Conservation (phyloP, 1,284 basidiomycete genomes). For the Ceratobasidium papillatum region DNA sequence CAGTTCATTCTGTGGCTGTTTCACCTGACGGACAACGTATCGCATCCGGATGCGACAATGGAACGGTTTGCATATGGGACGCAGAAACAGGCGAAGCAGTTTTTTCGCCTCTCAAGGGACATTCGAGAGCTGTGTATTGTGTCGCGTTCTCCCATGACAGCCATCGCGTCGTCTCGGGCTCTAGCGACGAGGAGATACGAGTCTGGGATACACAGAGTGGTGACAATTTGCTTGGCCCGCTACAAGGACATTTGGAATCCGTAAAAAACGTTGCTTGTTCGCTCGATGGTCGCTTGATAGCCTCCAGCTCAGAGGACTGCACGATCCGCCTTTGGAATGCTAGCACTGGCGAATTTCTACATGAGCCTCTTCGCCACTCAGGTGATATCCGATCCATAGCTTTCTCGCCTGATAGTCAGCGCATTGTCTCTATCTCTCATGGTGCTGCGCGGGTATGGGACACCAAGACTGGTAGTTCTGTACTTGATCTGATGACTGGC, state of each 20-base stretch:
- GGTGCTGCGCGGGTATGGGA: slow-evolving; percentile 41
- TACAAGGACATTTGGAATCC: slow-evolving; percentile 1
- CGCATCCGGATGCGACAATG: slow-evolving; percentile 1
- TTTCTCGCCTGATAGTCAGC: slow-evolving; percentile 51
- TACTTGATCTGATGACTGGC: slow-evolving; percentile 31
- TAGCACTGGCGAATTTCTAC: background rate
- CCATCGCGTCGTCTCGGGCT: slow-evolving; percentile 33
- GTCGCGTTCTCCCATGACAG: slow-evolving; percentile 40
- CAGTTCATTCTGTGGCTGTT: background rate
- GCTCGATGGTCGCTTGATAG: slow-evolving; percentile 10
- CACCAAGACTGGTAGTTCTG: background rate
- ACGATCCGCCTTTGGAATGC: background rate
- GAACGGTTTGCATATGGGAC: slow-evolving; percentile 29
- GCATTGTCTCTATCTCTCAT: slow-evolving; percentile 21
- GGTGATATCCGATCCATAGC: slow-evolving; percentile 48
- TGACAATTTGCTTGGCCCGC: background rate
- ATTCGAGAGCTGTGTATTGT: background rate
- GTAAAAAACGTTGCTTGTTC: slow-evolving; percentile 18
- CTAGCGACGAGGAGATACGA: slow-evolving; percentile 27
- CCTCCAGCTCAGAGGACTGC: background rate
- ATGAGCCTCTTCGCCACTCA: slow-evolving; percentile 8
- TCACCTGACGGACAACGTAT: slow-evolving; percentile 30
- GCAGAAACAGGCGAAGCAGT: background rate
- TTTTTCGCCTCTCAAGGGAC: background rate
- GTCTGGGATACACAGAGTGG: slow-evolving; percentile 36